phyloP scores from a whole-genome alignment of 495 filamentous ascomycete genomes.

The Lophium mytilinum region DNA sequence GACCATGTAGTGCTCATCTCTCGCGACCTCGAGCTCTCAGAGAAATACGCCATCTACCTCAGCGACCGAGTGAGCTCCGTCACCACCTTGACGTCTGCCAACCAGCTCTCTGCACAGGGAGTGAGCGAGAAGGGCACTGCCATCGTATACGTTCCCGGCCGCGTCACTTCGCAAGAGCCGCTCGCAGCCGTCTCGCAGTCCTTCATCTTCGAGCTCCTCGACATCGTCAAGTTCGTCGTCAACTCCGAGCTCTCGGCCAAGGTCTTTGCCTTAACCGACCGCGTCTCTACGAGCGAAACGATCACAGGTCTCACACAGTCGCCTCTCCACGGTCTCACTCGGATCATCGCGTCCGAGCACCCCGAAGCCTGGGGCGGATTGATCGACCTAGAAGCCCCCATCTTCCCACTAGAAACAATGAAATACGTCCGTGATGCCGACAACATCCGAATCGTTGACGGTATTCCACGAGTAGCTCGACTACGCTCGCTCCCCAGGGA shows the following conservation, averaged over 20 bases:
- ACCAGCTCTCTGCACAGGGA: neutral
- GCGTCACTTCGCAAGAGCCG: conserved; percentile 4
- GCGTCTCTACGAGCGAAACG: conserved; percentile 10
- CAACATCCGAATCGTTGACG: conserved; percentile 40
- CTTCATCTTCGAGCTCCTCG: conserved; percentile 24
- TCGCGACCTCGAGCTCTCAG: conserved; percentile 3
- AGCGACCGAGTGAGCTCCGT: neutral
- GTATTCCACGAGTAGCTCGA: conserved; percentile 31
- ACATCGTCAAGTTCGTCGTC: conserved; percentile 26
- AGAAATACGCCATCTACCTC: conserved; percentile 10
- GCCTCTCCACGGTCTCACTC: conserved; percentile 32
- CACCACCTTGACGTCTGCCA: neutral
- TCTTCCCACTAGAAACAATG: conserved; percentile 29
- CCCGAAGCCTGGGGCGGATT: conserved; percentile 34
- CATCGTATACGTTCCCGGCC: conserved; percentile 24
- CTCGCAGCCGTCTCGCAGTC: conserved; percentile 6
- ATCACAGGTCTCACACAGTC: conserved; percentile 32
- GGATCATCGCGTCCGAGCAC: conserved; percentile 38
- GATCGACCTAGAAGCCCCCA: conserved; percentile 28
- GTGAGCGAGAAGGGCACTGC: conserved; percentile 12
- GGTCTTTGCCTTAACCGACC: conserved; percentile 28
- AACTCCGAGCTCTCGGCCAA: conserved; percentile 8
- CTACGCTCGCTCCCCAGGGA: conserved; percentile 30
- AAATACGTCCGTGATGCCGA: conserved; percentile 36
- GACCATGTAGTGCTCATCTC: conserved; percentile 24